phyloP scores from a whole-genome alignment of 1,139 yeast species.

The Arxiozyma heterogenica region DNA sequence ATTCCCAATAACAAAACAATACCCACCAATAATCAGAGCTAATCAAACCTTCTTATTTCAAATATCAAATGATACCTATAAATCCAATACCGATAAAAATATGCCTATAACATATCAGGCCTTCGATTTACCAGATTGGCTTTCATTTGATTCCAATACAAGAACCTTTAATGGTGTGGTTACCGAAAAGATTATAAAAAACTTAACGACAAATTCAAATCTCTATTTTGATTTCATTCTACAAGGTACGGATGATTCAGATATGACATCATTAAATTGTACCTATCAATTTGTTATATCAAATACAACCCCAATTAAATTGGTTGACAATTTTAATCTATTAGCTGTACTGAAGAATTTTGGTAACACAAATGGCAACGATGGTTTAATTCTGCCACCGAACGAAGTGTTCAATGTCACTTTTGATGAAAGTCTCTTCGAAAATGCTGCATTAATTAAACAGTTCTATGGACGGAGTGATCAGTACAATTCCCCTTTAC shows the following conservation, averaged over 20 bases:
- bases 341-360: conserved; percentile 43
- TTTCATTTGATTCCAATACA: conserved; percentile 53
- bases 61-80: conserved; percentile 63
- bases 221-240: conserved; percentile 37
- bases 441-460: conserved; percentile 35
- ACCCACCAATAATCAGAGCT: conserved; percentile 78
- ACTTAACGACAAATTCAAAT: conserved; percentile 27
- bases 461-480: conserved; percentile 79
- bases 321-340: conserved; percentile 34
- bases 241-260: conserved; percentile 53
- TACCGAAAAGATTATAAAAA: conserved; percentile 33
- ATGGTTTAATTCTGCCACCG: conserved; percentile 67
- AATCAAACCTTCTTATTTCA: conserved; percentile 56
- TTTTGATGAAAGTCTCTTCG: conserved; percentile 53
- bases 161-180: conserved; percentile 71
- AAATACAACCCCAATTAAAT: conserved; percentile 40
- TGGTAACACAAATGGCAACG: conserved; percentile 64
- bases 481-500: conserved; percentile 71
- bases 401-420: conserved; percentile 54
- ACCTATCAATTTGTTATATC: conserved; percentile 55
- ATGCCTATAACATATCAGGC: conserved; percentile 47
- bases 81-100: conserved; percentile 36
- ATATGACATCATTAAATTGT: conserved; percentile 37
- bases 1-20: conserved; percentile 73
- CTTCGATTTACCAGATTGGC: conserved; percentile 63